Base-by-base conservation (phyloP, 2,329 filamentous ascomycete genomes). In the Diaporthe aspalathi region DNA sequence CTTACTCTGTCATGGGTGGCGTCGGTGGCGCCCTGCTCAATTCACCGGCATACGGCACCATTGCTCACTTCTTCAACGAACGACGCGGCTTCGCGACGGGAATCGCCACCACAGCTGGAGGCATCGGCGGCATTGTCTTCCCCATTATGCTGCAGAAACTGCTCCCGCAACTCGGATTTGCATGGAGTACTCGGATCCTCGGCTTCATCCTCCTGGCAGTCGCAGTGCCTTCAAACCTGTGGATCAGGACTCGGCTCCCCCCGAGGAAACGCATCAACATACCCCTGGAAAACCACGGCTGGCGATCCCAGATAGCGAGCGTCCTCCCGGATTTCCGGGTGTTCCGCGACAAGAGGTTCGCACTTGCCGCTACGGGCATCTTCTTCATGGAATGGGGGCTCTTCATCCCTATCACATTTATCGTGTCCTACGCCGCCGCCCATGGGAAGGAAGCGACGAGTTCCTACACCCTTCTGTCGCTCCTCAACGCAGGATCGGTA, bases 401-500 rank as follows among this genome's bases (percentile, higher is more conserved):
- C 8, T 93, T 93, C 74, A 84, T 95, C 5, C 94, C 94, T 0
- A 85, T 95, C 73, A 92, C 92, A 2, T 96, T 93, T 78, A 89
- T 96, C 27, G 90, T 91, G 6, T 92, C 90, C 1, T 96, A 93
- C 77, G 90, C 92, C 0, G 83, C 90, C 1, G 81, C 83, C 20
- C 85, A 92, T 69, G 88, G 89, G n/a, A 85, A 93, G 75, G 84
- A 85, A 60, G 80, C 83, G 0, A 83, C 83, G 0, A 88, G 92
- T 74, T 88, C 91, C 1, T 95, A 94, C 79, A 90, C 94, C 73
- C 85, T 96, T 35, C 85, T 97, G n/a, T 90, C 94, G 1, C 88
- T 96, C 71, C 87, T 97, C 76, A 97, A 96, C 78, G 93, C 89
- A 0, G 93, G 92, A 14, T 94, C 91, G 0, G 90, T 92, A 67